phyloP scores from a whole-genome alignment of 2,329 filamentous ascomycete species.

The Beauveria pseudobassiana region DNA sequence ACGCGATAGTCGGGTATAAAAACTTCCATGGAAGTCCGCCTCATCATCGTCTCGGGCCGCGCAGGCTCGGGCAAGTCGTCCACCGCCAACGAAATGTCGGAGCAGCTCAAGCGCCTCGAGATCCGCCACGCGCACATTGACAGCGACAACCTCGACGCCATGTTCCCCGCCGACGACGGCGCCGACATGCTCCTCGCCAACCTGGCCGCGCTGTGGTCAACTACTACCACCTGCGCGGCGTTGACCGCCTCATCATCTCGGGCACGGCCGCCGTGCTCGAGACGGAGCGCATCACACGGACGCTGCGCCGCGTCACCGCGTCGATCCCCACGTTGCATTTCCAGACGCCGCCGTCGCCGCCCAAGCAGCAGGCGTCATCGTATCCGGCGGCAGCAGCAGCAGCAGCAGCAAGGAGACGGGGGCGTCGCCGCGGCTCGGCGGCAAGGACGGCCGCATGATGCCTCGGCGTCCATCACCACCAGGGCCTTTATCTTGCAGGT shows the following conservation, averaged over 20 bases:
- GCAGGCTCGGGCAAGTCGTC: constrained; percentile 14
- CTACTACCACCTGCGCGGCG: constrained; percentile 14
- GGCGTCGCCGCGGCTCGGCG: background rate
- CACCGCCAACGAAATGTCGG: constrained; percentile 12
- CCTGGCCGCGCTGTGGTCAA: constrained; percentile 11
- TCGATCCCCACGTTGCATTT: constrained; percentile 6
- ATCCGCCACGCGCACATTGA: constrained; percentile 13
- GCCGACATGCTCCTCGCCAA: constrained; percentile 12
- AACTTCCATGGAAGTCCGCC: constrained; percentile 8
- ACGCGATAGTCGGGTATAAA: too few relatives aligned
- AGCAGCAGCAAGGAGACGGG: background rate
- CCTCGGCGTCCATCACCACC: constrained; percentile 6
- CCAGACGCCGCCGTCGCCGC: background rate
- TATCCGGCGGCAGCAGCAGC: background rate
- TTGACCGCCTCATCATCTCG: constrained; percentile 11
- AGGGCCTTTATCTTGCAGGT: constrained; percentile 11
- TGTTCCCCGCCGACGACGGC: constrained; percentile 7
- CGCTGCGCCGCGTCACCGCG: constrained; percentile 10
- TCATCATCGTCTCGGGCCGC: constrained; percentile 14
- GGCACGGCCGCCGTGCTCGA: constrained; percentile 10
- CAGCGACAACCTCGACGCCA: constrained; percentile 13
- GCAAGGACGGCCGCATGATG: constrained; percentile 10
- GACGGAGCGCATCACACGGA: constrained; percentile 7
- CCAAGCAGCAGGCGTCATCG: background rate
- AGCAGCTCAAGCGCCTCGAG: constrained; percentile 11